Conservation (phyloP, 202 grass and related monocot genomes). For the Brachypodium distachyon region DNA sequence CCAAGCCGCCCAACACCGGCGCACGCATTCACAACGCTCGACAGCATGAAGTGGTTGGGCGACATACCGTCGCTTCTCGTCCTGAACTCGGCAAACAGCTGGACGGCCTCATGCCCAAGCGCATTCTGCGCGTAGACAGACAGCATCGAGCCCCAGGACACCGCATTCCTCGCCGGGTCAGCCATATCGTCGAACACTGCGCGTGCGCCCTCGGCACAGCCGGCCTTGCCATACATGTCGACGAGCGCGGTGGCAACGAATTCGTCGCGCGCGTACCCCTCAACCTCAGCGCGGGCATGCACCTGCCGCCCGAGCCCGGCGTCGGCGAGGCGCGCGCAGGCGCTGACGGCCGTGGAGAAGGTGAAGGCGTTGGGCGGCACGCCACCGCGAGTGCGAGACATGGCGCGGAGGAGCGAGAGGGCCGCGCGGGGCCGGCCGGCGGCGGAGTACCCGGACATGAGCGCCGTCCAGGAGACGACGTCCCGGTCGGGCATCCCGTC, state of each 20-base stretch:
- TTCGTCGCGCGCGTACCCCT: conserved; percentile 19
- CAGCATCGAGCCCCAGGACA: conserved; percentile 72
- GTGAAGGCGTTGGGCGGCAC: conserved; percentile 53
- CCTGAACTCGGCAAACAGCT: conserved; percentile 42
- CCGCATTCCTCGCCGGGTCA: conserved; percentile 17
- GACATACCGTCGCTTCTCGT: background rate
- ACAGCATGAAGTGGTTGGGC: conserved; percentile 77
- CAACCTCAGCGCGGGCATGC: conserved; percentile 42
- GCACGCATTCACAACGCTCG: conserved; percentile 53
- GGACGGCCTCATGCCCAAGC: conserved; percentile 38
- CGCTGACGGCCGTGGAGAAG: conserved; percentile 29
- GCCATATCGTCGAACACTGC: conserved; percentile 60
- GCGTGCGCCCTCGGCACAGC: conserved; percentile 21
- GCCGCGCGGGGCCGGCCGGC: conserved; percentile 14
- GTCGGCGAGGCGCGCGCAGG: conserved; percentile 55
- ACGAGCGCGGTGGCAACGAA: conserved; percentile 53
- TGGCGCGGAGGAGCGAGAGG: conserved; percentile 31
- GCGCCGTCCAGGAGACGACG: conserved; percentile 70
- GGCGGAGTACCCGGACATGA: conserved; percentile 59
- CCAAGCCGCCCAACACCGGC: conserved; percentile 36
- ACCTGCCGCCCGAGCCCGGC: conserved; percentile 36
- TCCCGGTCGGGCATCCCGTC: conserved; percentile 45
- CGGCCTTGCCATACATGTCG: conserved; percentile 75
- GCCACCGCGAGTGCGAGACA: background rate
- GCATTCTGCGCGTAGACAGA: conserved; percentile 64